phyloP scores from a whole-genome alignment of 1,139 yeast species.

The Pichia sp. region DNA sequence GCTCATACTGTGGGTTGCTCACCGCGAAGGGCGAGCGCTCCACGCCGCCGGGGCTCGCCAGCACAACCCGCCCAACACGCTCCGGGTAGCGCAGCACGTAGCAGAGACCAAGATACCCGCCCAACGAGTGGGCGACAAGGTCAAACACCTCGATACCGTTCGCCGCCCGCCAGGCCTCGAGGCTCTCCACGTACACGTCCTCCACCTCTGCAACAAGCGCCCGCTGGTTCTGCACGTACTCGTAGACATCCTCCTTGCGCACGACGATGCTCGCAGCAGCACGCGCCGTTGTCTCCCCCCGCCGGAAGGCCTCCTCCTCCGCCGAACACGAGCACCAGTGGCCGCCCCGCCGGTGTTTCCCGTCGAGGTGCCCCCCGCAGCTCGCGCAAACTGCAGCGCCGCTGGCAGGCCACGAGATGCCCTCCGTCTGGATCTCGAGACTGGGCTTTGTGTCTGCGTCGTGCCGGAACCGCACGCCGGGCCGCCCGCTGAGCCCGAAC shows the following conservation, averaged over 20 bases:
- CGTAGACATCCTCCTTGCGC: slow-evolving; percentile 21
- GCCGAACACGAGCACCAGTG: slow-evolving; percentile 20
- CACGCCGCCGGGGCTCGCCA: slow-evolving; percentile 90
- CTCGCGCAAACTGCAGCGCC: slow-evolving; percentile 14
- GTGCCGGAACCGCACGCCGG: slow-evolving; percentile 38
- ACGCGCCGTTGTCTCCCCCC: neutral
- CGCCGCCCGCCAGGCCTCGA: slow-evolving; percentile 78
- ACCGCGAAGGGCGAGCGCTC: slow-evolving; percentile 67
- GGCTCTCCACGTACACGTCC: slow-evolving; percentile 69
- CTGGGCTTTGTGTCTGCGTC: slow-evolving; percentile 25
- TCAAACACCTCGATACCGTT: slow-evolving; percentile 58
- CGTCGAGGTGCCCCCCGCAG: slow-evolving; percentile 22
- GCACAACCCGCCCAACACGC: slow-evolving; percentile 57
- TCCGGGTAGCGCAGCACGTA: slow-evolving; percentile 75
- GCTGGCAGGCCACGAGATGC: slow-evolving; percentile 17
- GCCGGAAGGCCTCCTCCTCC: slow-evolving; percentile 11
- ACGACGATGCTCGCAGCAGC: slow-evolving; percentile 15
- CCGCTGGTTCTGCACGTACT: slow-evolving; percentile 37
- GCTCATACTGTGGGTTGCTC: slow-evolving; percentile 37
- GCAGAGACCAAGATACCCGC: slow-evolving; percentile 80
- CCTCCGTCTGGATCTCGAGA: slow-evolving; percentile 23
- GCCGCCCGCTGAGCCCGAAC: slow-evolving; percentile 75
- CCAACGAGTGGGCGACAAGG: slow-evolving; percentile 86
- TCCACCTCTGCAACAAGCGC: slow-evolving; percentile 55
- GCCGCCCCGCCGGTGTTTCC: slow-evolving; percentile 11